Evolutionary conservation across 495 filamentous ascomycete species (phyloP).

Genomic region (Parachaetomium inaequale): DNA sequence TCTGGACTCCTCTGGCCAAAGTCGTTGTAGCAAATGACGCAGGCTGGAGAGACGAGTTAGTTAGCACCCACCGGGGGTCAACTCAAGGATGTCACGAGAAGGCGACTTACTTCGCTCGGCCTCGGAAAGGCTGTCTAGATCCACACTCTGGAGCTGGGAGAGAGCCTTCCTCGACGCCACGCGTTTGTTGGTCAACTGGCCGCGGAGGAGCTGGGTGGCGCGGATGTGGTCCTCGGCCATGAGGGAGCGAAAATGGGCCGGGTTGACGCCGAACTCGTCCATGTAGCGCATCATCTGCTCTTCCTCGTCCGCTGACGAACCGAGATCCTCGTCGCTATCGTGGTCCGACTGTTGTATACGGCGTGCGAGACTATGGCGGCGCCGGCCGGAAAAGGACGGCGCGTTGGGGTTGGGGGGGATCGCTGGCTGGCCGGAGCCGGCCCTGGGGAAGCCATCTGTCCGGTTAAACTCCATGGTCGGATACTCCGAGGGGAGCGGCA

Average conservation of each 20-base stretch:
- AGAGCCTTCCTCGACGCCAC: conserved; percentile 47
- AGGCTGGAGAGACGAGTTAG: conserved; percentile 34
- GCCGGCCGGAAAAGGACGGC: neutral
- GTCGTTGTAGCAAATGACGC: conserved; percentile 57
- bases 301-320: conserved; percentile 22
- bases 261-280: conserved; percentile 16
- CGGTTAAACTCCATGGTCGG: neutral
- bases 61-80: neutral
- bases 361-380: conserved; percentile 6
- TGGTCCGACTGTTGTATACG: conserved; percentile 17
- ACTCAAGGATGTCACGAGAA: neutral
- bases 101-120: conserved; percentile 44
- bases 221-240: conserved; percentile 32
- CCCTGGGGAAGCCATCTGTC: neutral
- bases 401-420: neutral
- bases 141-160: conserved; percentile 43
- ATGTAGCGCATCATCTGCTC: conserved; percentile 24
- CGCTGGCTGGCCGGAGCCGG: neutral
- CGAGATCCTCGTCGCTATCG: conserved; percentile 31
- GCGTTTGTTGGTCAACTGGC: conserved; percentile 38
- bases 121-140: conserved; percentile 41
- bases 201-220: conserved; percentile 39
- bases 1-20: conserved; percentile 51
- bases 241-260: conserved; percentile 11
- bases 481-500: neutral